Percentiles rank a stretch among this genome's conserved stretches.
Conservation (phyloP, 345 rosid species). For the Pistacia atlantica region DNA sequence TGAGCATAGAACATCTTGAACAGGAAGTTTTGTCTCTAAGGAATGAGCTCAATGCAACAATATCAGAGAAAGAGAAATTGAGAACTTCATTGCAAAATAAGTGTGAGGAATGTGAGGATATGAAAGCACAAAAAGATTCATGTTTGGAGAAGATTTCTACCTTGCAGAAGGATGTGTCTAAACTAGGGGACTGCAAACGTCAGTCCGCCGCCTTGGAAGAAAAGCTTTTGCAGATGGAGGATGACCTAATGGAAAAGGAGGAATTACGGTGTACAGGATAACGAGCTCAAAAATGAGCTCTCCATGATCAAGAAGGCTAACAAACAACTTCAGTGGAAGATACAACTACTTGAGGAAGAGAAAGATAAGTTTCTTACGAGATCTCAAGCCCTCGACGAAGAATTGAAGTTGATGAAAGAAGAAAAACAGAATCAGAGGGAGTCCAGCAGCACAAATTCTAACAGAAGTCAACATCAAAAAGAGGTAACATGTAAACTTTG, state of each 20-base stretch:
- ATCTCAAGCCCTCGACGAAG: constrained; percentile 46
- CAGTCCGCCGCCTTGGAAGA: constrained; percentile 34
- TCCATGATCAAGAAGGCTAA: constrained; percentile 38
- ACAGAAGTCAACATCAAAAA: constrained; percentile 17
- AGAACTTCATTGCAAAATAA: constrained; percentile 29
- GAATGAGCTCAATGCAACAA: constrained; percentile 33
- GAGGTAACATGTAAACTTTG: constrained; percentile 26
- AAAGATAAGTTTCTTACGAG: constrained; percentile 30
- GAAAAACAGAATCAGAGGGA: constrained; percentile 31
- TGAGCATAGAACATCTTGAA: constrained; percentile 34
- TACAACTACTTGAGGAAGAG: constrained; percentile 48
- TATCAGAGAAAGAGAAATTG: constrained; percentile 36
- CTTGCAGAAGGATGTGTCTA: constrained; percentile 32
- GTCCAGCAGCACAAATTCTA: neutral
- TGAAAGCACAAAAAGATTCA: constrained; percentile 42
- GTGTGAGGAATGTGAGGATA: constrained; percentile 34
- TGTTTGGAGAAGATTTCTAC: constrained; percentile 34
- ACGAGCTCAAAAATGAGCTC: constrained; percentile 42
- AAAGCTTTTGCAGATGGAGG: constrained; percentile 38
- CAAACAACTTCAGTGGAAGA: constrained; percentile 39
- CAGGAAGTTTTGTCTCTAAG: constrained; percentile 33
- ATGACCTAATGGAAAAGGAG: constrained; percentile 32
- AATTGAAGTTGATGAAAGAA: constrained; percentile 36
- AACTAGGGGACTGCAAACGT: constrained; percentile 43
- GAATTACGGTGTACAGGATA: constrained; percentile 29